A percentile compares a stretch with the other conserved stretches of the same genome.
phyloP scores from a whole-genome alignment of 1,139 yeast genomes.

The Saccharomycopsis hybrid region DNA sequence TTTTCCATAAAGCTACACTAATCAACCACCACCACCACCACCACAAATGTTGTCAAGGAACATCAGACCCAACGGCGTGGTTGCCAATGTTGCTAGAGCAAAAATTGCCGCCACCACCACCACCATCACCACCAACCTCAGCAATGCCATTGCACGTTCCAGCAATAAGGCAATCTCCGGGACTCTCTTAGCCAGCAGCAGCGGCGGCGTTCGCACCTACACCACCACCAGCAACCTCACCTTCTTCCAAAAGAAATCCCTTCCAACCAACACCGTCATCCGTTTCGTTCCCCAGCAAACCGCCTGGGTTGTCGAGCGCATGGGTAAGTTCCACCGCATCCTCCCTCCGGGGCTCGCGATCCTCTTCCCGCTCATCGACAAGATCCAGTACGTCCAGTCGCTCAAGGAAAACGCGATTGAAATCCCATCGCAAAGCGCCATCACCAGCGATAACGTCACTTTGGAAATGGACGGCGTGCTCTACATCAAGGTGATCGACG shows the following conservation, averaged over 20 bases:
- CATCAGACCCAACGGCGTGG: no score
- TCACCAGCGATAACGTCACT: constrained; percentile 80
- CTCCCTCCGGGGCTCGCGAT: constrained; percentile 75
- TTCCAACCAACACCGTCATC: constrained; percentile 69
- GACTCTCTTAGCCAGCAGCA: neutral
- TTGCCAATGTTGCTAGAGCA: no score
- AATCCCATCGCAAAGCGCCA: constrained; percentile 78
- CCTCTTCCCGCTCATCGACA: constrained; percentile 65
- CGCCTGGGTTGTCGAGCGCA: constrained; percentile 87
- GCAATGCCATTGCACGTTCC: no score
- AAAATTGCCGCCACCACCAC: no score
- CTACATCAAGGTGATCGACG: constrained; percentile 70
- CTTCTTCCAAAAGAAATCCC: constrained; percentile 59
- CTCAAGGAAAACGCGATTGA: constrained; percentile 79
- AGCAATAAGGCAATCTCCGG: no score
- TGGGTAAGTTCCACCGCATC: constrained; percentile 74
- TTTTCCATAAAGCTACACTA: no score
- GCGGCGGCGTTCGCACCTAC: neutral
- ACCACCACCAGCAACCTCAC: constrained; percentile 30
- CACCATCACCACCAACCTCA: no score
- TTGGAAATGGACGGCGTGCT: constrained; percentile 80
- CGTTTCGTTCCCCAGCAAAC: constrained; percentile 86
- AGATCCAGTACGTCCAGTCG: constrained; percentile 73
- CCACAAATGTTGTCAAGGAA: no score
- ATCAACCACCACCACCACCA: no score